phyloP scores from a whole-genome alignment of 352 stramenopile species.

The Phytophthora pluvialis region DNA sequence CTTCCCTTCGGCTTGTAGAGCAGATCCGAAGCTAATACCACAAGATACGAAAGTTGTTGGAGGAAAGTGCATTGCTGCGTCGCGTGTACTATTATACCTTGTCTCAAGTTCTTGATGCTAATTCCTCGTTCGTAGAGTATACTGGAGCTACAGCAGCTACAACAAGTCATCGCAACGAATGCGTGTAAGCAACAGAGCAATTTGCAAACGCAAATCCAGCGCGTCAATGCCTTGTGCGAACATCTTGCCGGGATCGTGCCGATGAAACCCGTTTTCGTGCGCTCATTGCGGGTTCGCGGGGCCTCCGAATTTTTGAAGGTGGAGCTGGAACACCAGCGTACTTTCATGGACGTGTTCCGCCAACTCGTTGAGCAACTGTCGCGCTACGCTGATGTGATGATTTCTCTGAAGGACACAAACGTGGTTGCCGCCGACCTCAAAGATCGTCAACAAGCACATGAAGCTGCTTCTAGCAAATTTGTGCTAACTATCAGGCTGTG shows the following conservation, averaged over 20 bases:
- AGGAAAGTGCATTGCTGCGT: not conserved
- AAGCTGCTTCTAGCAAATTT: slow-evolving; percentile 16
- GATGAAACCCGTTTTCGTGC: slow-evolving; percentile 49
- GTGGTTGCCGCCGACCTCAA: slow-evolving; percentile 16
- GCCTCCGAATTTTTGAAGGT: slow-evolving; percentile 43
- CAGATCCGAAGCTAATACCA: slow-evolving; percentile 25
- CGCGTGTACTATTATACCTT: not conserved
- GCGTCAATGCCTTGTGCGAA: slow-evolving; percentile 25
- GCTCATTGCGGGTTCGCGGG: slow-evolving; percentile 43
- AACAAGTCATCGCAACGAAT: slow-evolving; percentile 33
- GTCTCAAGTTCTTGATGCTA: slow-evolving; percentile 1
- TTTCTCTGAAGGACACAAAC: slow-evolving; percentile 21
- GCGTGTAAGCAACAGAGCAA: slow-evolving; percentile 35
- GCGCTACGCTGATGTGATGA: slow-evolving; percentile 36
- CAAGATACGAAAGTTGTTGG: slow-evolving; percentile 14
- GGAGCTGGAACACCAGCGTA: slow-evolving; percentile 36
- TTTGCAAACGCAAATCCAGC: slow-evolving; percentile 33
- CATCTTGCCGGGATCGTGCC: slow-evolving; percentile 40
- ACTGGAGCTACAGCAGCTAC: slow-evolving; percentile 45
- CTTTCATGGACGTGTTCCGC: slow-evolving; percentile 57
- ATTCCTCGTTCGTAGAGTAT: slow-evolving; percentile 23
- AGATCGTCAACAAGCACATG: slow-evolving; percentile 29
- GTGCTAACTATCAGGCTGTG: slow-evolving; percentile 33
- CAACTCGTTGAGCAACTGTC: slow-evolving; percentile 36
- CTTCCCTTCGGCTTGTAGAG: slow-evolving; percentile 36